Evolutionary conservation across 2,329 filamentous ascomycete genomes (phyloP), one percentile per base, ranked within the genome.

Genomic region (Monosporascus ibericus): DNA sequence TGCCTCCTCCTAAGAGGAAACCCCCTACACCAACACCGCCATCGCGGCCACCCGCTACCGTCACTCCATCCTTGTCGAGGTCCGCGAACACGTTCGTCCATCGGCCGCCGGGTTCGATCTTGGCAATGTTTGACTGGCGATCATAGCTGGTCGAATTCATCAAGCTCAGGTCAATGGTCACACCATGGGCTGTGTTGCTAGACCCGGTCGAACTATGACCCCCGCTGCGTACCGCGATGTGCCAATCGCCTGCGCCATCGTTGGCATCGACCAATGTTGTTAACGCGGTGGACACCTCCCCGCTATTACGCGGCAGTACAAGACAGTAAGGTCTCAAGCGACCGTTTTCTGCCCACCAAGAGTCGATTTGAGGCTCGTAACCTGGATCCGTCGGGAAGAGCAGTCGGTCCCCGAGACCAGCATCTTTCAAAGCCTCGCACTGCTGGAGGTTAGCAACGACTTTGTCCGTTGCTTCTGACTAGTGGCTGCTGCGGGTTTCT

Each of bases 141-240:
- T 68, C 61, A 37, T 72, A 62, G 1, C 52, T 58, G 3, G 71
- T 58, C 25, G 63, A 53, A 37, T 73, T 67, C 47, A 78, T 55
- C 15, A 60, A 58, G 27, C 65, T 66, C 38, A 79, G 52, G 51
- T 77, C 73, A 51, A 80, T 71, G 2, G 70, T 70, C n/a, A 77
- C 63, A 3, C 73, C 74, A 3, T 65, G 68, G 14, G 67, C 63
- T 48, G 72, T 73, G 52, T 70, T 79, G 15, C 74, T 75, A 4
- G 69, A 65, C 15, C 71, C 72, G 0, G 71, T 70, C 2, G 69
- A 65, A 38, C 71, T 70, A 61, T 80, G 77, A 0, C 77, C 78
- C 27, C 77, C 78, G 54, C 75, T 74, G 39, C 74, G 72, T n/a
- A 76, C 67, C 2, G 77, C 75, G 51, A 80, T 76, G 36, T 63